phyloP scores from a whole-genome alignment of 2,329 filamentous ascomycete genomes.

The Penicillium verrucosum region DNA sequence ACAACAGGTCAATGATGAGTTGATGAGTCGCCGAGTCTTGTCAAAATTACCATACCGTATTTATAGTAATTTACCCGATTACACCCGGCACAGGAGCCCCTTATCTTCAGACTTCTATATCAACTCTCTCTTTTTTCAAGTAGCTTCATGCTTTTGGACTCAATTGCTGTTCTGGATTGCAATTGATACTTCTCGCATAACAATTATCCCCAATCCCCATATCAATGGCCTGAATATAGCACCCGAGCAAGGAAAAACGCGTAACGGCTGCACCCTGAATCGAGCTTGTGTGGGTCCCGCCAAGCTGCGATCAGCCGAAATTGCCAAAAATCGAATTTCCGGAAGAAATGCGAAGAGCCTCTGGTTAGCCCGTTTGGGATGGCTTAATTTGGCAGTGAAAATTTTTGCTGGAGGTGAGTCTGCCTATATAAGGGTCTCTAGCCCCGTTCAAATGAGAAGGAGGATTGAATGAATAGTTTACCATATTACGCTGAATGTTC shows the following conservation, averaged over 20 bases:
- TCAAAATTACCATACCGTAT: slow-evolving; percentile 1
- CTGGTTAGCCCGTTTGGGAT: slow-evolving; percentile 6
- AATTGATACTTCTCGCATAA: neutral
- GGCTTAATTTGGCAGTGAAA: neutral
- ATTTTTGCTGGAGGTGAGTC: neutral
- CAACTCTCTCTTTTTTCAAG: neutral
- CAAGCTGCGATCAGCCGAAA: slow-evolving; percentile 25
- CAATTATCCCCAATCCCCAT: neutral
- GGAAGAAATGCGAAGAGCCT: slow-evolving; percentile 17
- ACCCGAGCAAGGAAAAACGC: neutral
- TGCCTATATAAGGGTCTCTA: slow-evolving; percentile 5
- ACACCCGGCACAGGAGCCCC: slow-evolving; percentile 2
- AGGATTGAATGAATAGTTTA: neutral
- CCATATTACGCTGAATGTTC: slow-evolving; percentile 1
- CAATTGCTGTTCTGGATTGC: neutral
- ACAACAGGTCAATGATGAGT: slow-evolving; percentile 7
- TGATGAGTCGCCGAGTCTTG: neutral
- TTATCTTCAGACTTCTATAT: neutral
- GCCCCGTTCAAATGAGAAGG: neutral
- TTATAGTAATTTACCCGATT: slow-evolving; percentile 7
- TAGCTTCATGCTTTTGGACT: neutral
- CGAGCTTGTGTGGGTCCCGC: slow-evolving; percentile 28
- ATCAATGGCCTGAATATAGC: neutral
- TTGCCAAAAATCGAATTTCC: slow-evolving; percentile 16
- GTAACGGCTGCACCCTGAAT: slow-evolving; percentile 11